A percentile compares a stretch with the other conserved stretches of the same genome.
Conservation (phyloP, 1,284 basidiomycete genomes). For the Pseudozyma flocculosa region DNA sequence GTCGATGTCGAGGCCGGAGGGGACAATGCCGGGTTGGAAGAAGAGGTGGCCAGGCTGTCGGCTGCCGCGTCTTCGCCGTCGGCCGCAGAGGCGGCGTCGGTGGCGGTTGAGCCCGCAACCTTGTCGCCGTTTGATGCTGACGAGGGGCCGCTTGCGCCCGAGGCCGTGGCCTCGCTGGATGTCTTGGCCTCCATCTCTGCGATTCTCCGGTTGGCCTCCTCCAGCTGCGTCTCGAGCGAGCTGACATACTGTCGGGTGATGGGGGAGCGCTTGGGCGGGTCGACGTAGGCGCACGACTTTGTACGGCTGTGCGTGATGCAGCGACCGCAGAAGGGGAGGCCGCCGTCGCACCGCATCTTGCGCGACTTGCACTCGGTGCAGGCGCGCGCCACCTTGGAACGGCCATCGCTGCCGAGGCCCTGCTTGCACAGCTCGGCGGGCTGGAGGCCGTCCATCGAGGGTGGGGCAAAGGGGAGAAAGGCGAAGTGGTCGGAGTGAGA, state of each 20-base stretch:
- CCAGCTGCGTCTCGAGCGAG: slow-evolving; percentile 32
- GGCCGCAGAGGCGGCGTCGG: no score
- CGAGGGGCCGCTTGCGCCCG: no score
- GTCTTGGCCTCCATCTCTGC: slow-evolving; percentile 17
- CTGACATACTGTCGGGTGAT: slow-evolving; percentile 41
- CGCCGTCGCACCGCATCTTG: slow-evolving; percentile 42
- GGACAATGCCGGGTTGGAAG: no score
- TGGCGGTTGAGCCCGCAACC: no score
- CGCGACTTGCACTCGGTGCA: slow-evolving; percentile 41
- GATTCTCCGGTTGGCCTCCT: slow-evolving; percentile 27
- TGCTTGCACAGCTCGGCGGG: slow-evolving; percentile 29
- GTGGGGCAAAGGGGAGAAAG: slow-evolving; percentile 26
- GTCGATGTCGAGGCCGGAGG: neutral
- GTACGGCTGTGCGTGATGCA: slow-evolving; percentile 42
- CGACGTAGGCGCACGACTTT: slow-evolving; percentile 40
- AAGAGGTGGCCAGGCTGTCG: neutral
- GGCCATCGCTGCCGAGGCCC: slow-evolving; percentile 28
- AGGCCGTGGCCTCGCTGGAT: no score
- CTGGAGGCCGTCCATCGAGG: slow-evolving; percentile 31
- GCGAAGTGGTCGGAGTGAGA: slow-evolving; percentile 30
- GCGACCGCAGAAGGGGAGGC: slow-evolving; percentile 38
- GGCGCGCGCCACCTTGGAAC: slow-evolving; percentile 32
- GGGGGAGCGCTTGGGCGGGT: slow-evolving; percentile 37
- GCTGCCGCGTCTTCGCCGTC: no score
- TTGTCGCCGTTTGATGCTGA: no score